A percentile compares a stretch with the other conserved stretches of the same genome.
These are phyloP conservation scores for Tubosaeta sp. DNA, from an alignment of 768 basidiomycete genomes.

Conservation along the genomic window DNA sequence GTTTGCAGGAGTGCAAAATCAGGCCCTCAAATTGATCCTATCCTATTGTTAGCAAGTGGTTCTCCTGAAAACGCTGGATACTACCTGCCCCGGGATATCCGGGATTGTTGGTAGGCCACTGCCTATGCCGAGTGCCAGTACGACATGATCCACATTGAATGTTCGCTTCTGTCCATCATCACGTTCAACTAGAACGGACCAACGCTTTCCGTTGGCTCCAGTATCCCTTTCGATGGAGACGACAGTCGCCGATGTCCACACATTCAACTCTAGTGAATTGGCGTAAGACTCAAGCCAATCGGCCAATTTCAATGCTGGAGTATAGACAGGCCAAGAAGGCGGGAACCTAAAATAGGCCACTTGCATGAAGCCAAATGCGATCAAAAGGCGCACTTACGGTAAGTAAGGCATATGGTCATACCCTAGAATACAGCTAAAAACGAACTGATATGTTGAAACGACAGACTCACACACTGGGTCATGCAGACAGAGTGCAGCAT, in stretches of 20 bases:
- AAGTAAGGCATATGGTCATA: conserved; percentile 51
- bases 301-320: conserved; percentile 54
- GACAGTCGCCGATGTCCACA: conserved; percentile 52
- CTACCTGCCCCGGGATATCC: conserved; percentile 40
- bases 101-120: conserved; percentile 44
- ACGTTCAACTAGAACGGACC: conserved; percentile 40
- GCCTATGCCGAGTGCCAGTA: conserved; percentile 47
- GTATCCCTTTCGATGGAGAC: conserved; percentile 23
- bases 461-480: conserved; percentile 29
- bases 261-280: conserved; percentile 54
- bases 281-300: conserved; percentile 68
- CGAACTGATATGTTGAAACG: background rate
- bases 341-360: conserved; percentile 43
- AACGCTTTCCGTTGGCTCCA: conserved; percentile 34
- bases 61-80: background rate
- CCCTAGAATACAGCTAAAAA: conserved; percentile 26
- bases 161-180: conserved; percentile 32
- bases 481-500: conserved; percentile 28
- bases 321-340: conserved; percentile 53
- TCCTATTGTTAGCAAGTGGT: background rate
- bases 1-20: conserved; percentile 53
- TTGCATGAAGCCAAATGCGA: background rate
- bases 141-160: conserved; percentile 46
- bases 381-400: conserved; percentile 36
- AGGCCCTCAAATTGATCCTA: conserved; percentile 61